Evolutionary conservation across 2,329 filamentous ascomycete species (phyloP), one percentile per base, ranked within the genome.

Genomic region (Trichophyton rubrum): DNA sequence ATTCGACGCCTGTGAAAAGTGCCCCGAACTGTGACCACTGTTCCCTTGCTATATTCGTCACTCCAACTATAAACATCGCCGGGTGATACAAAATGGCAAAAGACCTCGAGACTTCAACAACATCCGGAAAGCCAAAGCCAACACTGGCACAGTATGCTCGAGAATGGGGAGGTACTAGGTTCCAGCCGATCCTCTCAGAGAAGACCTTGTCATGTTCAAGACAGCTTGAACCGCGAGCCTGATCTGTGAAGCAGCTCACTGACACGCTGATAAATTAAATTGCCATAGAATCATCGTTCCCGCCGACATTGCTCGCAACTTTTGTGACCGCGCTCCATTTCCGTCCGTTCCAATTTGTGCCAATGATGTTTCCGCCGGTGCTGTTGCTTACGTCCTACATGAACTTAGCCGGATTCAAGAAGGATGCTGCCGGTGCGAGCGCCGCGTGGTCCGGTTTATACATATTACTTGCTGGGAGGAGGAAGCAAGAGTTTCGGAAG

Each of bases 361-460:
- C 85, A 3, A 84, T 88, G 80, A 72, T 85, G 64, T 87, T 88
- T 69, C 81, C 85, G 3, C 84, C 85, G 1, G 74, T 85, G 60
- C 77, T 88, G 2, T 77, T 87, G 62, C 85, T 87, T 73, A 81
- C 80, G 58, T 82, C 81, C 61, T 88, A 87, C 68, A 74, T 87
- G 51, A 87, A 87, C 68, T 68, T 87, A 33, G 78, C 79, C 64
- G 78, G 79, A 62, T 86, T 81, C 74, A 81, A 82, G 68, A 80
- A 80, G 56, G 85, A 87, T 67, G 78, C 79, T 20, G 85, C 84
- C 0, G 85, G 85, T 4, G 76, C 85, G 3, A 83, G 79, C 17
- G 82, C 83, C 7, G 83, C 84, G 0, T 85, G 84, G 82, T 85
- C 82, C 35, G 83, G 82, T 0, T 68, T 86, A 45, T 87, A 87